Percentiles rank a stretch among this genome's conserved stretches.
phyloP scores from a whole-genome alignment of 108 stramenopile genomes.

The Nitzschia palea region DNA sequence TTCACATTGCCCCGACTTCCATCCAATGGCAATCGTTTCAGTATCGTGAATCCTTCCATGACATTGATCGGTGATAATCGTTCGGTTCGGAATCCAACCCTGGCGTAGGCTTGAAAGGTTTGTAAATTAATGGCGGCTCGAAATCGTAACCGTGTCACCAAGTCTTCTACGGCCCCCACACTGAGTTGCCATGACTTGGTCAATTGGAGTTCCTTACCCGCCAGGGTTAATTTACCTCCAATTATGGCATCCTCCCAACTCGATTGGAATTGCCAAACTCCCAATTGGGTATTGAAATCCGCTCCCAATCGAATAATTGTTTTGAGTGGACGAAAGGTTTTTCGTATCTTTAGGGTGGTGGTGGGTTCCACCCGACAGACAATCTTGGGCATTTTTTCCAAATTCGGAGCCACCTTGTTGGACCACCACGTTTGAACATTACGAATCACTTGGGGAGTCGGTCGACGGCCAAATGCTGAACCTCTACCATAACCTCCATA shows the following conservation, averaged over 20 bases:
- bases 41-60: constrained; percentile 60
- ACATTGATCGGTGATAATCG: constrained; percentile 62
- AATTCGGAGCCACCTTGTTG: constrained; percentile 31
- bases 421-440: constrained; percentile 49
- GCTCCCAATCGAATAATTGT: constrained; percentile 66
- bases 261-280: constrained; percentile 73
- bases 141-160: constrained; percentile 64
- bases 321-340: constrained; percentile 58
- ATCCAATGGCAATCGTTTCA: constrained; percentile 59
- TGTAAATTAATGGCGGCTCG: constrained; percentile 67
- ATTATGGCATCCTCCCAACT: constrained; percentile 74
- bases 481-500: no score
- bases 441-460: constrained; percentile 18
- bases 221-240: constrained; percentile 63
- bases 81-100: constrained; percentile 70
- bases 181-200: constrained; percentile 61
- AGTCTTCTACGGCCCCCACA: constrained; percentile 57
- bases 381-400: constrained; percentile 50
- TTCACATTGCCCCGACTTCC: constrained; percentile 58
- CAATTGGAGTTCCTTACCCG: constrained; percentile 54
- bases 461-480: no score
- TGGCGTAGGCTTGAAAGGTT: constrained; percentile 61
- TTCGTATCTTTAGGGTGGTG: constrained; percentile 62
- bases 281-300: constrained; percentile 69
- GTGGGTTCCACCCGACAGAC: constrained; percentile 62